phyloP scores from a whole-genome alignment of 176 grass and related monocot species.

The Rhynchospora breviuscula region DNA sequence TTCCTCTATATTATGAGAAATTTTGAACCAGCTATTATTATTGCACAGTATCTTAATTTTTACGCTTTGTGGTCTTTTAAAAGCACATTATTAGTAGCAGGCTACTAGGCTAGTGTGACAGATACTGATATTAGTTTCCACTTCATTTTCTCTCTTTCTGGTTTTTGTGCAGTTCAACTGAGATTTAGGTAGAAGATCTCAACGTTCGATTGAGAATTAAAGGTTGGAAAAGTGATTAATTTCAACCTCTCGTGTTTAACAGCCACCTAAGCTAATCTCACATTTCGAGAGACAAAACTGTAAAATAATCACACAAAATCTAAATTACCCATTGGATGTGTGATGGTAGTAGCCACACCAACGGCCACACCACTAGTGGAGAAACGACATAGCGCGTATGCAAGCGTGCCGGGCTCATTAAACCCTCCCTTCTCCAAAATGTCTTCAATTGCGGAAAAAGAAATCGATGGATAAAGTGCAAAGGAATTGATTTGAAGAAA shows the following conservation, averaged over 20 bases:
- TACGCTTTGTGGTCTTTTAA: background rate
- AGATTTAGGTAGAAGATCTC: background rate
- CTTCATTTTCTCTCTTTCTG: background rate
- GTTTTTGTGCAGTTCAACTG: background rate
- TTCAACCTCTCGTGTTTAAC: background rate
- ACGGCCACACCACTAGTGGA: constrained; percentile 69
- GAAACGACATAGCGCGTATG: constrained; percentile 56
- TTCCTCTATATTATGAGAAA: background rate
- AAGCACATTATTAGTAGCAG: background rate
- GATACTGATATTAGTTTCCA: background rate
- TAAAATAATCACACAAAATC: background rate
- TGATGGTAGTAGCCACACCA: constrained; percentile 60
- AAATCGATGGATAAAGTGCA: background rate
- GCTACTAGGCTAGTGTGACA: background rate
- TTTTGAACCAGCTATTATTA: background rate
- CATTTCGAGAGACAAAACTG: background rate
- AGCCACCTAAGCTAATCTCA: background rate
- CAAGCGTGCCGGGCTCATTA: constrained; percentile 7
- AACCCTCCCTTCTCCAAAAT: constrained; percentile 4
- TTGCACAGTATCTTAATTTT: background rate
- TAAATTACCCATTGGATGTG: constrained; percentile 73
- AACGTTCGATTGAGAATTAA: background rate
- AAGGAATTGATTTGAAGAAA: background rate
- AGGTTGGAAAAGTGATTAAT: background rate
- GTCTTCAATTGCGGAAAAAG: background rate